Evolutionary conservation across 495 filamentous ascomycete genomes (phyloP).

Genomic region (Geoglossum glabrum): DNA sequence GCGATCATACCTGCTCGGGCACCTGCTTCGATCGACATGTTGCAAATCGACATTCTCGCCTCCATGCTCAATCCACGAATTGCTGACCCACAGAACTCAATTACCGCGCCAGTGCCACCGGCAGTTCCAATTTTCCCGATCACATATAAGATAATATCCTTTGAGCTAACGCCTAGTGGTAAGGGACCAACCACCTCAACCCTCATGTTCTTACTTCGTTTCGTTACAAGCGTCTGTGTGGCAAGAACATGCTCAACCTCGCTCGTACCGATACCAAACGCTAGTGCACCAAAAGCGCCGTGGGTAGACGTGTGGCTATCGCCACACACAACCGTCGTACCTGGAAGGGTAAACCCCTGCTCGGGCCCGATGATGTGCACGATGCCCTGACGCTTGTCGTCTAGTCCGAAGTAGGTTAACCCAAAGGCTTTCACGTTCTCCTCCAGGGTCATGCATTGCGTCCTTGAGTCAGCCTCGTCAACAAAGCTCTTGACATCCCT

Average conservation of each 20-base stretch:
- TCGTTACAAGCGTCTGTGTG: constrained; percentile 85
- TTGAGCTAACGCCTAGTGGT: constrained; percentile 80
- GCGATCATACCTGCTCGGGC: constrained; percentile 93
- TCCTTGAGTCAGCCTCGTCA: constrained; percentile 77
- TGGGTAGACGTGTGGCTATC: constrained; percentile 97
- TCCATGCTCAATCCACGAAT: constrained; percentile 86
- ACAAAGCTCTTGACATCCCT: constrained; percentile 75
- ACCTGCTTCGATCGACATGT: constrained; percentile 98
- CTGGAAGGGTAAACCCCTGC: constrained; percentile 95
- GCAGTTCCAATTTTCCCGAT: constrained; percentile 93
- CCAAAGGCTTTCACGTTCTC: constrained; percentile 94
- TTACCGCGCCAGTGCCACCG: constrained; percentile 82
- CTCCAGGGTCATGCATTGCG: constrained; percentile 87
- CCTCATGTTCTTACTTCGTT: constrained; percentile 94
- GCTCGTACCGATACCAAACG: constrained; percentile 93
- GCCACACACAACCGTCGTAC: constrained; percentile 92
- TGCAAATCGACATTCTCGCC: constrained; percentile 96
- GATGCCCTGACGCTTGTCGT: constrained; percentile 92
- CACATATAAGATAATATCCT: constrained; percentile 85
- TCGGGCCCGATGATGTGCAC: constrained; percentile 98
- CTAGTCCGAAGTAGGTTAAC: constrained; percentile 92
- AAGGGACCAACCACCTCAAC: constrained; percentile 86
- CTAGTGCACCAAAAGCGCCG: constrained; percentile 86
- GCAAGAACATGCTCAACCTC: constrained; percentile 98
- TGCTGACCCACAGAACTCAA: constrained; percentile 90